Evolutionary conservation across 192 early-diverging fungal species (phyloP).

Genomic region (Coemansia sp.): DNA sequence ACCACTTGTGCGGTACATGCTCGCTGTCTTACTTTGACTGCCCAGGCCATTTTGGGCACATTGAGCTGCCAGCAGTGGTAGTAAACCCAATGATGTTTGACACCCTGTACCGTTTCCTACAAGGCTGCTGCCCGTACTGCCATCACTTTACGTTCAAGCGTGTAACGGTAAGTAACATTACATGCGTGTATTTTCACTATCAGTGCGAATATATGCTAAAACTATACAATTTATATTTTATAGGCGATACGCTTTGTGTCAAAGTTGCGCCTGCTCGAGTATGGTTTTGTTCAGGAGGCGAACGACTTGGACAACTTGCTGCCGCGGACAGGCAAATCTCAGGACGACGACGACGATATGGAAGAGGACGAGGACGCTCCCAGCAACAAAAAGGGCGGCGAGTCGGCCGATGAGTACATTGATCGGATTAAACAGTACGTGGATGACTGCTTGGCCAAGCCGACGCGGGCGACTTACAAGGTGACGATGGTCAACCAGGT

Average conservation of each 20-base stretch:
- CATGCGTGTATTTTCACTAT: background rate
- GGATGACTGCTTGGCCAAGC: constrained; percentile 27
- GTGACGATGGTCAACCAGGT: constrained; percentile 50
- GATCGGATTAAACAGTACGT: constrained; percentile 65
- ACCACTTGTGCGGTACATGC: constrained; percentile 83
- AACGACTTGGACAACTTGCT: constrained; percentile 71
- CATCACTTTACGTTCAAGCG: constrained; percentile 68
- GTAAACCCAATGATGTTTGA: constrained; percentile 94
- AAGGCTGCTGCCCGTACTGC: constrained; percentile 87
- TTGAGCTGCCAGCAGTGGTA: constrained; percentile 83
- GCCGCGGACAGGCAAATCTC: constrained; percentile 51
- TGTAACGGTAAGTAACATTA: constrained; percentile 33
- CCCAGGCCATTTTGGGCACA: constrained; percentile 97
- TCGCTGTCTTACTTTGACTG: constrained; percentile 76
- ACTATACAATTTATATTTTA: background rate
- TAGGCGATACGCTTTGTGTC: constrained; percentile 61
- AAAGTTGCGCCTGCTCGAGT: constrained; percentile 82
- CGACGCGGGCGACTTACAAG: constrained; percentile 38
- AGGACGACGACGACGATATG: constrained; percentile 42
- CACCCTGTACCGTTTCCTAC: constrained; percentile 85
- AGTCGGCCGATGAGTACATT: constrained; percentile 60
- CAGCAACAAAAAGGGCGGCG: constrained; percentile 18
- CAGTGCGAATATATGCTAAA: background rate
- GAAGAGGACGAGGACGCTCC: constrained; percentile 8
- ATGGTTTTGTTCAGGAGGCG: constrained; percentile 84